Evolutionary conservation across 2,329 filamentous ascomycete species (phyloP).

Genomic region (Metarhizium robertsii): DNA sequence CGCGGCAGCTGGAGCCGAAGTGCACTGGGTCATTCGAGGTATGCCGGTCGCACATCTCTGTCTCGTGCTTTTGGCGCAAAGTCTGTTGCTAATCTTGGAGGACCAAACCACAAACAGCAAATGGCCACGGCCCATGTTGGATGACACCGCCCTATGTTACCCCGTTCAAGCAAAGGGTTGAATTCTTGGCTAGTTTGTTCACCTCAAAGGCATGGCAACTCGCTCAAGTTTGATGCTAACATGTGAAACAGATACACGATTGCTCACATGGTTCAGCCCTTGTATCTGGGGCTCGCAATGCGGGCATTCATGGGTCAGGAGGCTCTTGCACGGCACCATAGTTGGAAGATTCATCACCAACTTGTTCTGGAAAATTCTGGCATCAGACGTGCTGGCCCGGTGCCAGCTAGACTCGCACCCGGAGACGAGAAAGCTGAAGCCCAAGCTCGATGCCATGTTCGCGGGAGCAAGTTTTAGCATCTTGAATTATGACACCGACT

Average conservation of each 20-base stretch:
- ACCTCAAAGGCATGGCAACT: too few relatives aligned
- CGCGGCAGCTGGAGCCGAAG: slow-evolving; percentile 42
- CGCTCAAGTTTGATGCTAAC: slow-evolving; percentile 20
- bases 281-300: slow-evolving; percentile 61
- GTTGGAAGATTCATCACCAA: slow-evolving; percentile 47
- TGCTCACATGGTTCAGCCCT: slow-evolving; percentile 65
- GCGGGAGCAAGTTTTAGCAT: slow-evolving; percentile 47
- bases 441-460: slow-evolving; percentile 42
- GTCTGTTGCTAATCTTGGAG: neutral
- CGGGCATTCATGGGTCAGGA: slow-evolving; percentile 44
- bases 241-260: slow-evolving; percentile 39
- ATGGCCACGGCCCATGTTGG: slow-evolving; percentile 49
- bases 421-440: slow-evolving; percentile 42
- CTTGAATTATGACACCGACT: slow-evolving; percentile 47
- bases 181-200: slow-evolving; percentile 50
- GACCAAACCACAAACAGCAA: slow-evolving; percentile 14
- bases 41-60: slow-evolving; percentile 4
- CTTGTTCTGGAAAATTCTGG: slow-evolving; percentile 48
- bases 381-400: slow-evolving; percentile 42
- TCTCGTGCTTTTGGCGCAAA: neutral
- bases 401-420: slow-evolving; percentile 47
- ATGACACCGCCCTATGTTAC: slow-evolving; percentile 54
- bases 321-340: slow-evolving; percentile 47
- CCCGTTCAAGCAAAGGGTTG: slow-evolving; percentile 57
- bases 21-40: slow-evolving; percentile 52